Conservation (phyloP, 2,329 filamentous ascomycete genomes). For the Fusarium cyanostomum region DNA sequence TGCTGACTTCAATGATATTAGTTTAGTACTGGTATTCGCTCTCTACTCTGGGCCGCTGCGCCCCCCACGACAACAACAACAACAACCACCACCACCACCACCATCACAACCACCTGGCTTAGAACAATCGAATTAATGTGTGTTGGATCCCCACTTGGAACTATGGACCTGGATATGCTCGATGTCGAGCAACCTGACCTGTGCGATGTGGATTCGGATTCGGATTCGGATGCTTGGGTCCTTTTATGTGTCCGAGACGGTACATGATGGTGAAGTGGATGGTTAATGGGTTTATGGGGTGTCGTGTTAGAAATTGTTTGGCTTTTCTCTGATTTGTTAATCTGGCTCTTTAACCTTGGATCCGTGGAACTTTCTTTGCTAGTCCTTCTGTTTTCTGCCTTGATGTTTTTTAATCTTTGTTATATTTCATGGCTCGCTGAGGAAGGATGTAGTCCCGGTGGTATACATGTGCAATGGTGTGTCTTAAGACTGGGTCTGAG, state of each 20-base stretch:
- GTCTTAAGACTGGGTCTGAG: background rate
- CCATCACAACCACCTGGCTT: too few species aligned
- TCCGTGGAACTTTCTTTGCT: constrained; percentile 9
- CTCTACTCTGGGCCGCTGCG: too few species aligned
- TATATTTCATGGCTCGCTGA: background rate
- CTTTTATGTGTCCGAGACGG: background rate
- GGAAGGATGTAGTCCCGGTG: constrained; percentile 19
- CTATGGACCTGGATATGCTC: too few species aligned
- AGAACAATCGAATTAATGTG: too few species aligned
- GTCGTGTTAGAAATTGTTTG: background rate
- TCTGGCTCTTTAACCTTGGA: constrained; percentile 4
- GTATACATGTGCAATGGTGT: background rate
- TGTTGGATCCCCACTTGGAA: too few species aligned
- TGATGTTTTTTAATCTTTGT: constrained; percentile 1
- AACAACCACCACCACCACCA: too few species aligned
- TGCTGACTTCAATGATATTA: too few species aligned
- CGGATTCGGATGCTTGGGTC: background rate
- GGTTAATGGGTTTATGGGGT: background rate
- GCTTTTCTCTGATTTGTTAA: background rate
- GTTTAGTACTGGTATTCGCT: too few species aligned
- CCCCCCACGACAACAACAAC: too few species aligned
- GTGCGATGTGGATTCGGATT: background rate
- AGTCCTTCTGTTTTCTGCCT: background rate
- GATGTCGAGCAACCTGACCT: too few species aligned
- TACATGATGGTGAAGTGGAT: background rate